phyloP scores from a whole-genome alignment of 192 early-diverging fungal species.

The Cladochytrium replicatum region DNA sequence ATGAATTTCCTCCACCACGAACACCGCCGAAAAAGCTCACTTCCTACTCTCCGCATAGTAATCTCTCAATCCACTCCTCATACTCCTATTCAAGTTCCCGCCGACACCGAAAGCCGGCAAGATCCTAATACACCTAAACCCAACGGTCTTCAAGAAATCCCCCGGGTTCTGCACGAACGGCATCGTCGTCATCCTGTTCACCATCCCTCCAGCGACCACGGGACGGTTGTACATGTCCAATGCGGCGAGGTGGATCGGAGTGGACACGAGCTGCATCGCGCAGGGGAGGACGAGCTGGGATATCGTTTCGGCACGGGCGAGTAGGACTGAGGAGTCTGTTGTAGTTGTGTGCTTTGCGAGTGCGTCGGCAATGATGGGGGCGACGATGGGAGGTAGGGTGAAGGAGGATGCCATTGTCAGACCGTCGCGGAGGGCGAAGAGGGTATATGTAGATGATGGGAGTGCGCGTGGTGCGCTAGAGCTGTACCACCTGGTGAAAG shows the following conservation, averaged over 20 bases:
- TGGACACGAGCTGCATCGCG: neutral
- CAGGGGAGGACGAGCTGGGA: neutral
- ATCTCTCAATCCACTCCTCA: no score
- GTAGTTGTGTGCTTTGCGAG: no score
- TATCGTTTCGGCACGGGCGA: neutral
- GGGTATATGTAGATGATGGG: neutral
- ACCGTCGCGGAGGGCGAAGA: neutral
- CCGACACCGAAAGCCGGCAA: neutral
- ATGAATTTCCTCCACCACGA: no score
- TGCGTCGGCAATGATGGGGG: neutral
- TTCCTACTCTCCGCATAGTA: no score
- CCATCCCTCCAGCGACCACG: neutral
- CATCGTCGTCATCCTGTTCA: no score
- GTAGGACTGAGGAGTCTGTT: neutral
- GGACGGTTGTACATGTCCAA: neutral
- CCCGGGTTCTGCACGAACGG: no score
- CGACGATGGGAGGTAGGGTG: neutral
- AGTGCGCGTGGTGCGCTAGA: neutral
- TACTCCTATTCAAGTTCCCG: neutral
- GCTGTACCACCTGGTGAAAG: neutral
- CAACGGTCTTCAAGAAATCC: no score
- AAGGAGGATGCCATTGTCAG: neutral
- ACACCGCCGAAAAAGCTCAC: no score
- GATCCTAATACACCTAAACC: no score
- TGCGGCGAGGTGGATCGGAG: neutral